Conservation (phyloP, 805 yeast species). For the Cyberlindnera subsufficiens region DNA sequence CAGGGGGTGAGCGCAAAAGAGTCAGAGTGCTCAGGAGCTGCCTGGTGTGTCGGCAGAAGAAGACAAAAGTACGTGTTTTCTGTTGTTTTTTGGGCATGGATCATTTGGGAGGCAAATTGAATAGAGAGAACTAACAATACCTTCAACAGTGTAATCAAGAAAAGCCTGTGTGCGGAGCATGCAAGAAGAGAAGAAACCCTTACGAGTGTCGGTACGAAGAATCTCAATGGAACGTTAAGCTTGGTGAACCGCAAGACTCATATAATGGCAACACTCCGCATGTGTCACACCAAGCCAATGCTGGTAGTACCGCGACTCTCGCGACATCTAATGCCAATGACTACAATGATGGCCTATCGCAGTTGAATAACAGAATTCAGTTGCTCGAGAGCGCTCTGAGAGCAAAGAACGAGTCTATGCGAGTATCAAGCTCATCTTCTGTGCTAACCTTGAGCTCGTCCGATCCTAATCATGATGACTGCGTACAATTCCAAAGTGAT, state of each 20-base stretch:
- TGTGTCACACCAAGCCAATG: too few relatives aligned
- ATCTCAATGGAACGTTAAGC: slow-evolving; percentile 15
- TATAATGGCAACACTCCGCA: too few relatives aligned
- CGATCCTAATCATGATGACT: background rate
- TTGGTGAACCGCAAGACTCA: background rate
- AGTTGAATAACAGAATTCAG: background rate
- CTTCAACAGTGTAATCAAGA: slow-evolving; percentile 18
- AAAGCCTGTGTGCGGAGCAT: slow-evolving; percentile 20
- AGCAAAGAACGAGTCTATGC: too few relatives aligned
- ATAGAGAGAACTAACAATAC: slow-evolving; percentile 2
- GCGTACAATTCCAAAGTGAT: slow-evolving; percentile 7
- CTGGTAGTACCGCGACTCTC: too few relatives aligned
- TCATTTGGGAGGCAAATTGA: background rate
- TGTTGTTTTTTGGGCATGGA: background rate
- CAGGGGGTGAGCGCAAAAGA: slow-evolving; percentile 8
- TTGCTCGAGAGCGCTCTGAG: too few relatives aligned
- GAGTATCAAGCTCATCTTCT: too few relatives aligned
- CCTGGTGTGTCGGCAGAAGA: slow-evolving; percentile 20
- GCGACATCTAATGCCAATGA: background rate
- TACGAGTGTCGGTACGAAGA: slow-evolving; percentile 18
- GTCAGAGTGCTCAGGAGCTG: slow-evolving; percentile 20
- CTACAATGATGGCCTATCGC: background rate
- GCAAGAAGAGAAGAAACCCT: slow-evolving; percentile 13
- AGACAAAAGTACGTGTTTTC: slow-evolving; percentile 16
- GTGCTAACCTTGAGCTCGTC: too few relatives aligned